phyloP scores from a whole-genome alignment of 192 early-diverging fungal species.

The Podila epigama region DNA sequence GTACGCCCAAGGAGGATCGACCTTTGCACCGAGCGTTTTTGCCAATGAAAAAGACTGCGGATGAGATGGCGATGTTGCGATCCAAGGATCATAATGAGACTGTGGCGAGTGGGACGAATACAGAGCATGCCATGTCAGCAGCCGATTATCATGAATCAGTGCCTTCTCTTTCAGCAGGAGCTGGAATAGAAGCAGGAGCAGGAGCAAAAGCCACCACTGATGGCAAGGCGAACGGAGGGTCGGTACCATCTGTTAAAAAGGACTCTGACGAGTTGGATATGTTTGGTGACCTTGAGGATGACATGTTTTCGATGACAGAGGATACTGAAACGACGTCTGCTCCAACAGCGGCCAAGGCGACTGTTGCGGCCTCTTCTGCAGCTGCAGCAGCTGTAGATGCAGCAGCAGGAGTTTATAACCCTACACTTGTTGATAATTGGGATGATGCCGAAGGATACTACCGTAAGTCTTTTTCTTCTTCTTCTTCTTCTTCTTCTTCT shows the following conservation, averaged over 20 bases:
- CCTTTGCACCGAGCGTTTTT: conserved; percentile 48
- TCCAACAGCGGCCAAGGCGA: conserved; percentile 1
- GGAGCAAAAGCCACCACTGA: too few species aligned
- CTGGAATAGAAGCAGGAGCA: too few species aligned
- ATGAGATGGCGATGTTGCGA: conserved; percentile 55
- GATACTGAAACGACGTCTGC: conserved; percentile 7
- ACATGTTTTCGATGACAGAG: conserved; percentile 67
- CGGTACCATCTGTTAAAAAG: conserved; percentile 20
- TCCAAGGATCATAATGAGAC: conserved; percentile 57
- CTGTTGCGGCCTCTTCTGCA: too few species aligned
- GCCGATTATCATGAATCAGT: conserved; percentile 65
- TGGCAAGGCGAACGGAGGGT: too few species aligned
- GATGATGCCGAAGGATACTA: conserved; percentile 99
- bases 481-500: too few species aligned
- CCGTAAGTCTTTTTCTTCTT: conserved; percentile 61
- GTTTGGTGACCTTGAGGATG: conserved; percentile 76
- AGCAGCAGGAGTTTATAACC: conserved; percentile 53
- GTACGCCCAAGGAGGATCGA: conserved; percentile 76
- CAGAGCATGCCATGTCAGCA: conserved; percentile 69
- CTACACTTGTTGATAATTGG: conserved; percentile 84
- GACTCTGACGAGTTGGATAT: conserved; percentile 63
- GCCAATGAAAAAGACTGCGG: conserved; percentile 39
- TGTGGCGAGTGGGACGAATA: conserved; percentile 44
- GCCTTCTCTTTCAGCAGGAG: conserved; percentile 18
- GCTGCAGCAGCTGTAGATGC: conserved; percentile 21